Conservation (phyloP, 2,329 filamentous ascomycete genomes). For the Ilyonectria sp. region DNA sequence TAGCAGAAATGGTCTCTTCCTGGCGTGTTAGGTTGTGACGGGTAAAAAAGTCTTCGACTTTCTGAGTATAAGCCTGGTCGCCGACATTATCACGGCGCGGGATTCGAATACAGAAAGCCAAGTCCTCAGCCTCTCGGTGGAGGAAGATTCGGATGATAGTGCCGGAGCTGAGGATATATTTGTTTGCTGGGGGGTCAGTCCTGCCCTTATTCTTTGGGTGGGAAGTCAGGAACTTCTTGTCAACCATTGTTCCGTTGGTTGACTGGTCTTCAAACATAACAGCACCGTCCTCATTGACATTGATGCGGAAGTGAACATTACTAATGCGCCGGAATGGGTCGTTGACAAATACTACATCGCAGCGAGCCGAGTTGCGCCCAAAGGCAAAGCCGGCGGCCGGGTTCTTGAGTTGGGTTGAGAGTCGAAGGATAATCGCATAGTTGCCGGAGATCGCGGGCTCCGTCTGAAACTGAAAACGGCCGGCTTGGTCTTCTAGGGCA, state of each 20-base stretch:
- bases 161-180: constrained; percentile 79
- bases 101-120: constrained; percentile 89
- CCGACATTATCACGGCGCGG: constrained; percentile 80
- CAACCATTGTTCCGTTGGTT: constrained; percentile 95
- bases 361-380: constrained; percentile 80
- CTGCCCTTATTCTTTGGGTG: constrained; percentile 49
- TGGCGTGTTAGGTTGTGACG: constrained; percentile 52
- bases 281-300: constrained; percentile 84
- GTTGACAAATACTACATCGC: constrained; percentile 79
- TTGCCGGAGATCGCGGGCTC: constrained; percentile 52
- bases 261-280: constrained; percentile 95
- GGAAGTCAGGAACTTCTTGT: constrained; percentile 74
- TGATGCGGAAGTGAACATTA: constrained; percentile 95
- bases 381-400: constrained; percentile 85
- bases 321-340: constrained; percentile 83
- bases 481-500: constrained; percentile 64
- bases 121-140: constrained; percentile 67
- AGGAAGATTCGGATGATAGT: constrained; percentile 80
- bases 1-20: constrained; percentile 63
- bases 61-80: constrained; percentile 76
- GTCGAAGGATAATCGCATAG: constrained; percentile 83
- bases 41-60: constrained; percentile 76
- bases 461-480: constrained; percentile 56
- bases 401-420: constrained; percentile 81
- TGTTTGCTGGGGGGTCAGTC: constrained; percentile 52